These are phyloP conservation scores for Candida insectalens DNA, from an alignment of 805 yeast species.

Conservation along the genomic window DNA sequence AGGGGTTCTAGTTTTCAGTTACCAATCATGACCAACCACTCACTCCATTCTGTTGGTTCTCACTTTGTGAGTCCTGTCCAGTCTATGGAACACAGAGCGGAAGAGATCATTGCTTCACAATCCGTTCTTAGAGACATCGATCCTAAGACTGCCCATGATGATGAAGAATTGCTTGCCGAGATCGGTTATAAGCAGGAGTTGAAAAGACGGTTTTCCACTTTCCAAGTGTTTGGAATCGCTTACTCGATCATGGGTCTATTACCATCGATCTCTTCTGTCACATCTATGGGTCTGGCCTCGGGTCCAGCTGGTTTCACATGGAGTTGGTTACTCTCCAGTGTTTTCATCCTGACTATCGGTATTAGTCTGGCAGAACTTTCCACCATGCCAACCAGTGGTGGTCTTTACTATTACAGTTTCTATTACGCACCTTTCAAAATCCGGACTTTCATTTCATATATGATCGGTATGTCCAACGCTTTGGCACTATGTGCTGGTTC, in stretches of 20 bases:
- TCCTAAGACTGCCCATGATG: constrained; percentile 18
- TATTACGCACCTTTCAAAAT: constrained; percentile 48
- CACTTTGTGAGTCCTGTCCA: constrained; percentile 1
- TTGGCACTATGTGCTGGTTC: constrained; percentile 53
- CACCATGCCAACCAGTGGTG: constrained; percentile 60
- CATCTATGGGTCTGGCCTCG: constrained; percentile 43
- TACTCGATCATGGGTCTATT: constrained; percentile 56
- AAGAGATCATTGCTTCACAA: constrained; percentile 3
- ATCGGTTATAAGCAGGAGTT: constrained; percentile 60
- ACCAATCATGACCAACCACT: too few relatives aligned
- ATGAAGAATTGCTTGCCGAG: constrained; percentile 32
- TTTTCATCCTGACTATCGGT: constrained; percentile 47
- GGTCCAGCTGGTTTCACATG: constrained; percentile 61
- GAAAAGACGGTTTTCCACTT: constrained; percentile 45
- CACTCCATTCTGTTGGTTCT: too few relatives aligned
- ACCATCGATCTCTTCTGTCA: constrained; percentile 51
- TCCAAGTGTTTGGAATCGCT: constrained; percentile 52
- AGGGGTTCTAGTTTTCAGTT: too few relatives aligned
- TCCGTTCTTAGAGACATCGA: constrained; percentile 21
- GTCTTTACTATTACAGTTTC: constrained; percentile 59
- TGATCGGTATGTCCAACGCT: constrained; percentile 59
- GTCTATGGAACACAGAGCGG: constrained; percentile 1
- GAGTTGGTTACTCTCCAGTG: constrained; percentile 51
- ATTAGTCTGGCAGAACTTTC: constrained; percentile 57
- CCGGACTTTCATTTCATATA: constrained; percentile 42